A percentile compares a stretch with the other conserved stretches of the same genome.
Evolutionary conservation across 768 basidiomycete species (phyloP).

Genomic region (Thelephora ganbajun): DNA sequence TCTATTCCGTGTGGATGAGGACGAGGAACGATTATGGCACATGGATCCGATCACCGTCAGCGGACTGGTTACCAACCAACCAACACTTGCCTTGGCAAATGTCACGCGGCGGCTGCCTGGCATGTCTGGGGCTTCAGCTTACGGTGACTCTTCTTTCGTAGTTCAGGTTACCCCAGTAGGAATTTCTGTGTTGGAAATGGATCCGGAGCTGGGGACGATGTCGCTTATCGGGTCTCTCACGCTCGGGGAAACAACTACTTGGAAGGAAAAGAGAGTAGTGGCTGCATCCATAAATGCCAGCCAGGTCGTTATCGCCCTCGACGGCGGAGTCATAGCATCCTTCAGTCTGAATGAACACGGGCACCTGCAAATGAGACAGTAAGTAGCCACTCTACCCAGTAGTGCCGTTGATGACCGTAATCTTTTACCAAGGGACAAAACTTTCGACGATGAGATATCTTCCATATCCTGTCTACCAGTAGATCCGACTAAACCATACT

Average conservation of each 20-base stretch:
- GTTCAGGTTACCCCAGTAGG: slow-evolving; percentile 61
- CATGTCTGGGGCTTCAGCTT: slow-evolving; percentile 12
- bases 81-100: slow-evolving; percentile 55
- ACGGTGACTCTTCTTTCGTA: slow-evolving; percentile 36
- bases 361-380: slow-evolving; percentile 21
- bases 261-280: slow-evolving; percentile 34
- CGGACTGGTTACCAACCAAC: slow-evolving; percentile 32
- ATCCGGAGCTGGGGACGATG: slow-evolving; percentile 29
- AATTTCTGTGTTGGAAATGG: slow-evolving; percentile 42
- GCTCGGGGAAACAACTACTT: slow-evolving; percentile 15
- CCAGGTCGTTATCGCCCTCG: slow-evolving; percentile 50
- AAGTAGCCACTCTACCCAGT: slow-evolving; percentile 6
- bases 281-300: slow-evolving; percentile 57
- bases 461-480: slow-evolving; percentile 52
- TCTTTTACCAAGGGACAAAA: slow-evolving; percentile 7
- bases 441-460: slow-evolving; percentile 39
- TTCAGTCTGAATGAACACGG: slow-evolving; percentile 33
- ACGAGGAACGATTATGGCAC: slow-evolving; percentile 24
- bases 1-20: slow-evolving; percentile 37
- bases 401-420: not conserved
- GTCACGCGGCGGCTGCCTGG: slow-evolving; percentile 24
- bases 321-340: slow-evolving; percentile 34
- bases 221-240: slow-evolving; percentile 27
- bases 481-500: slow-evolving; percentile 29
- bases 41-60: slow-evolving; percentile 19